Evolutionary conservation across 2,329 filamentous ascomycete genomes (phyloP).

Genomic region (Fusarium oligoseptatum): DNA sequence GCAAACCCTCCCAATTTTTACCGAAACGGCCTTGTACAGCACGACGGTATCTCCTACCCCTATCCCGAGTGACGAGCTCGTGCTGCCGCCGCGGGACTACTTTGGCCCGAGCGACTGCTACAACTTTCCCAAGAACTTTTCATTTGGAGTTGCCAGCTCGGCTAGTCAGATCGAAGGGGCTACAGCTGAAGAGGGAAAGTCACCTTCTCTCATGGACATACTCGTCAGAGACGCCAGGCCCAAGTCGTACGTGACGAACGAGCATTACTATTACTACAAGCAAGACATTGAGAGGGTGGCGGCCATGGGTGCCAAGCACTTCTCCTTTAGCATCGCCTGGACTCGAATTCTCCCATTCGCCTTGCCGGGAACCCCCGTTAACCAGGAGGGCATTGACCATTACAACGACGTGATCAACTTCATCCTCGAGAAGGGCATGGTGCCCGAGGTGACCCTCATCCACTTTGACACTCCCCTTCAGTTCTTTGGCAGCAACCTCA

Average conservation of each 20-base stretch:
- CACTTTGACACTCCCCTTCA: constrained; percentile 63
- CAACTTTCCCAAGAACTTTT: constrained; percentile 62
- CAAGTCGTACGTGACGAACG: constrained; percentile 57
- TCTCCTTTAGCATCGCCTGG: constrained; percentile 67
- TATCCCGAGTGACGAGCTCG: constrained; percentile 65
- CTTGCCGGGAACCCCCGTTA: constrained; percentile 63
- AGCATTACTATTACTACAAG: constrained; percentile 69
- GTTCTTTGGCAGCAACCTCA: constrained; percentile 55
- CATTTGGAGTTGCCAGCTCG: constrained; percentile 62
- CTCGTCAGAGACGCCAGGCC: constrained; percentile 44
- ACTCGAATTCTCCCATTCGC: constrained; percentile 66
- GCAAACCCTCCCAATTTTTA: constrained; percentile 54
- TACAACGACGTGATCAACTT: constrained; percentile 68
- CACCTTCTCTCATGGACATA: constrained; percentile 59
- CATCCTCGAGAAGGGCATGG: constrained; percentile 62
- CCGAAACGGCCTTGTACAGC: constrained; percentile 47
- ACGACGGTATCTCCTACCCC: constrained; percentile 69
- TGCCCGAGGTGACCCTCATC: constrained; percentile 61
- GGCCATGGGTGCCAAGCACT: constrained; percentile 64
- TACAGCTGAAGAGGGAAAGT: constrained; percentile 57
- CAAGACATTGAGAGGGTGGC: constrained; percentile 68
- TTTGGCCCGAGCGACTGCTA: constrained; percentile 63
- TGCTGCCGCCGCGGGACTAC: constrained; percentile 67
- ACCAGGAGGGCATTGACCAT: constrained; percentile 63
- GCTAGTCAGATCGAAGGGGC: constrained; percentile 63